These are phyloP conservation scores for Lactarius hatsudake DNA, from an alignment of 768 basidiomycete genomes.

Conservation along the genomic window DNA sequence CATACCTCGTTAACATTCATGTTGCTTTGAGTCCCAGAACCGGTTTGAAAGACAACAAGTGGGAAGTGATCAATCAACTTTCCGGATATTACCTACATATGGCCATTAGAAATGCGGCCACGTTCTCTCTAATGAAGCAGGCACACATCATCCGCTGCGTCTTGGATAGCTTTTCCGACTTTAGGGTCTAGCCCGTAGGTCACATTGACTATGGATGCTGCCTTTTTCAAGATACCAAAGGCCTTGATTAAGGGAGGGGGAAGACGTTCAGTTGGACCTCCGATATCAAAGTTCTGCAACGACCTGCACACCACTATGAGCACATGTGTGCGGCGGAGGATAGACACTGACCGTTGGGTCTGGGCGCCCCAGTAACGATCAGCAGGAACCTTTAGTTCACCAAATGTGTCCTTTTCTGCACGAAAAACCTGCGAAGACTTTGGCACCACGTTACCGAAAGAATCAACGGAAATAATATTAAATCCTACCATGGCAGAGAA, in stretches of 20 bases:
- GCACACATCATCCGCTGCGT: constrained; percentile 89
- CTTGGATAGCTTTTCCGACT: constrained; percentile 82
- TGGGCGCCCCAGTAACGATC: constrained; percentile 98
- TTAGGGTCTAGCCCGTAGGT: constrained; percentile 88
- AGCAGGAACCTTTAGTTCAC: constrained; percentile 84
- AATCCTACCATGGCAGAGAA: constrained; percentile 41
- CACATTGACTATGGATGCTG: constrained; percentile 87
- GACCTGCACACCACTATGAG: constrained; percentile 51
- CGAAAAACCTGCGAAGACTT: constrained; percentile 59
- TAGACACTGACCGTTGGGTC: constrained; percentile 73
- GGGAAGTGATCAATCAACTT: constrained; percentile 96
- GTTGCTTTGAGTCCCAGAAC: constrained; percentile 97
- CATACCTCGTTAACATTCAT: constrained; percentile 95
- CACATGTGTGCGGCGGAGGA: neutral
- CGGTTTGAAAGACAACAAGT: constrained; percentile 98
- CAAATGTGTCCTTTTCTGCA: constrained; percentile 91
- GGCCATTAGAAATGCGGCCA: constrained; percentile 3
- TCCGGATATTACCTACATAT: constrained; percentile 84
- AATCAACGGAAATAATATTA: constrained; percentile 21
- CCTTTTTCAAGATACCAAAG: constrained; percentile 96
- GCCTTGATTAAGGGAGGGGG: constrained; percentile 97
- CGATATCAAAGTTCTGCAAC: constrained; percentile 97
- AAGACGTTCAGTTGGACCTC: constrained; percentile 88
- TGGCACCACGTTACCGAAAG: neutral
- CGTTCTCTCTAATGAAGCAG: neutral